Conservation (phyloP, 2,329 filamentous ascomycete genomes). For the Byssothecium circinans region DNA sequence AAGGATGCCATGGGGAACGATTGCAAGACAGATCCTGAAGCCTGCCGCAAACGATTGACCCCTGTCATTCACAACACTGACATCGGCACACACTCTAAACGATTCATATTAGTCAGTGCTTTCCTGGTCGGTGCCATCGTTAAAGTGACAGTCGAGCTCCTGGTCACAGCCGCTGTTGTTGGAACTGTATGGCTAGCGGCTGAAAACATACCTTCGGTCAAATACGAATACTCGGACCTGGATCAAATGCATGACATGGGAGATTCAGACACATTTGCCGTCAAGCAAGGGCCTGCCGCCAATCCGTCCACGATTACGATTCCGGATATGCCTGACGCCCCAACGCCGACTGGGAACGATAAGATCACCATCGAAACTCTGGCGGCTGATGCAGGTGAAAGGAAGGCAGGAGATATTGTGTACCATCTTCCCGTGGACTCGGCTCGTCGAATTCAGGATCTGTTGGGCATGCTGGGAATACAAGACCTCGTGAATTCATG, state of each 20-base stretch:
- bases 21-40: constrained; percentile 3
- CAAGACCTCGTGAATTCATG: constrained; percentile 1
- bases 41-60: constrained; percentile 9
- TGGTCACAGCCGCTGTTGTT: constrained; percentile 1
- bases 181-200: background rate
- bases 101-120: no score
- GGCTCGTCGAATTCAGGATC: constrained; percentile 9
- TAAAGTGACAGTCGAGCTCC: constrained; percentile 2
- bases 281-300: background rate
- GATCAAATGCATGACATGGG: constrained; percentile 6
- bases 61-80: constrained; percentile 14
- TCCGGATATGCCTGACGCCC: background rate
- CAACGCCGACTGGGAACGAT: background rate
- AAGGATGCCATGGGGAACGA: constrained; percentile 5
- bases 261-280: background rate
- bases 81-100: constrained; percentile 8
- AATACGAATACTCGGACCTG: constrained; percentile 3
- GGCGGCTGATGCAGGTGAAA: constrained; percentile 5
- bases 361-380: constrained; percentile 14
- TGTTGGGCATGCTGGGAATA: constrained; percentile 5
- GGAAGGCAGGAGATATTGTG: constrained; percentile 12
- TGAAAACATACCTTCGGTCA: background rate
- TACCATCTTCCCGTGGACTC: constrained; percentile 9
- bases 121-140: background rate
- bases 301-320: background rate